Conservation (phyloP, 192 early-diverging fungal species). For the Umbelopsis sp. region DNA sequence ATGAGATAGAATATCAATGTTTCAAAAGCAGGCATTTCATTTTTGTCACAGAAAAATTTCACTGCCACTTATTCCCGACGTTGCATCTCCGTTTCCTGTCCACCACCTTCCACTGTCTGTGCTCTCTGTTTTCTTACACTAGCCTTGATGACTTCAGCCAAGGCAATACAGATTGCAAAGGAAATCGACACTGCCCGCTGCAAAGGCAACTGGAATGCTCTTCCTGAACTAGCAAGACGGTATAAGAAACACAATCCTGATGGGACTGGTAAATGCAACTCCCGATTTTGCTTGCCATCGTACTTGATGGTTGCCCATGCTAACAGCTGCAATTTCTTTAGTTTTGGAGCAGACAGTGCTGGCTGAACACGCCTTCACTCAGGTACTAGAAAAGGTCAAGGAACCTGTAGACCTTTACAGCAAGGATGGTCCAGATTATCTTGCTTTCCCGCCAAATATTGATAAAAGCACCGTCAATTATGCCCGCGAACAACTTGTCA, state of each 20-base stretch:
- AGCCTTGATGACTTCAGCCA: conserved; percentile 35
- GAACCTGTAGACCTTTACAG: neutral
- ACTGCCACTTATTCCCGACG: neutral
- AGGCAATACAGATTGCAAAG: conserved; percentile 45
- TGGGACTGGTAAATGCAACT: conserved; percentile 44
- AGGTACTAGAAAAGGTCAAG: conserved; percentile 18
- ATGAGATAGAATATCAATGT: neutral
- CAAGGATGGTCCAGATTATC: conserved; percentile 23
- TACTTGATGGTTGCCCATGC: neutral
- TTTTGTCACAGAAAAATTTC: neutral
- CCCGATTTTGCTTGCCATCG: too few species aligned
- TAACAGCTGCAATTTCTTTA: conserved; percentile 4
- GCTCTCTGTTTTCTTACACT: neutral
- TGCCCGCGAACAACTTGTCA: conserved; percentile 6
- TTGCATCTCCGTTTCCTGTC: neutral
- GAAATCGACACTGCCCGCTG: conserved; percentile 46
- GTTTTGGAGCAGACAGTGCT: conserved; percentile 43
- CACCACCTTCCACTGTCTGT: neutral
- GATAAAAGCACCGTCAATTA: conserved; percentile 3
- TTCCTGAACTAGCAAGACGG: conserved; percentile 54
- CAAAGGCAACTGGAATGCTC: conserved; percentile 46
- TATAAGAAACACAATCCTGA: conserved; percentile 59
- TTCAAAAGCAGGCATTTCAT: too few species aligned
- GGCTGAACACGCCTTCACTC: conserved; percentile 37
- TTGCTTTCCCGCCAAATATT: neutral